Evolutionary conservation across 1,139 yeast genomes (phyloP).

Genomic region (Pichia sp.): DNA sequence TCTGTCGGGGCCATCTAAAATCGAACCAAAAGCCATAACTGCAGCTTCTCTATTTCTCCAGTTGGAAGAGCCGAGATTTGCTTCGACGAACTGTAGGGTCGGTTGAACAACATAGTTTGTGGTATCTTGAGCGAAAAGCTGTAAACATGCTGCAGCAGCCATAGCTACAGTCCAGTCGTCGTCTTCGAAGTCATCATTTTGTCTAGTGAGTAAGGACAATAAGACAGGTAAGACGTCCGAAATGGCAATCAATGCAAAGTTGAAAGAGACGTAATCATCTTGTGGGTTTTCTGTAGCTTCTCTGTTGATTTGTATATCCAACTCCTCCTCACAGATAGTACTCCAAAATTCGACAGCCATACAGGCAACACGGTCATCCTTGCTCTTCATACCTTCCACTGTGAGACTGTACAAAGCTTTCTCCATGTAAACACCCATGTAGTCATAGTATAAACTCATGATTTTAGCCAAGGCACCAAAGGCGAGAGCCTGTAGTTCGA

Average conservation of each 20-base stretch:
- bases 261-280: constrained; percentile 43
- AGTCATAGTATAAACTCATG: constrained; percentile 82
- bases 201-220: constrained; percentile 73
- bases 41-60: constrained; percentile 97
- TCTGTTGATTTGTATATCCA: constrained; percentile 67
- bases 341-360: constrained; percentile 99
- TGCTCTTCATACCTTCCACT: constrained; percentile 84
- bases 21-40: constrained; percentile 98
- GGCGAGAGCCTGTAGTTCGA: constrained; percentile 86
- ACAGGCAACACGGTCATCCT: constrained; percentile 83
- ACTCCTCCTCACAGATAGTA: constrained; percentile 94
- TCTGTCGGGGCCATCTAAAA: constrained; percentile 89
- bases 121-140: constrained; percentile 86
- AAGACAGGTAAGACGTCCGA: constrained; percentile 85
- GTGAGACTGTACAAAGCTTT: constrained; percentile 90
- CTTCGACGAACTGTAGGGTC: constrained; percentile 76
- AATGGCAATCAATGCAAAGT: constrained; percentile 82
- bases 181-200: constrained; percentile 87
- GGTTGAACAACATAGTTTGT: constrained; percentile 83
- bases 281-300: constrained; percentile 52
- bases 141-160: constrained; percentile 98
- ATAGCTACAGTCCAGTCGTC: constrained; percentile 97
- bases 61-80: constrained; percentile 53
- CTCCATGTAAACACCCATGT: constrained; percentile 95
- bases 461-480: constrained; percentile 93